Evolutionary conservation across 495 filamentous ascomycete species (phyloP), one percentile per base, ranked within the genome.

Genomic region (Aspergillus ellipticus): DNA sequence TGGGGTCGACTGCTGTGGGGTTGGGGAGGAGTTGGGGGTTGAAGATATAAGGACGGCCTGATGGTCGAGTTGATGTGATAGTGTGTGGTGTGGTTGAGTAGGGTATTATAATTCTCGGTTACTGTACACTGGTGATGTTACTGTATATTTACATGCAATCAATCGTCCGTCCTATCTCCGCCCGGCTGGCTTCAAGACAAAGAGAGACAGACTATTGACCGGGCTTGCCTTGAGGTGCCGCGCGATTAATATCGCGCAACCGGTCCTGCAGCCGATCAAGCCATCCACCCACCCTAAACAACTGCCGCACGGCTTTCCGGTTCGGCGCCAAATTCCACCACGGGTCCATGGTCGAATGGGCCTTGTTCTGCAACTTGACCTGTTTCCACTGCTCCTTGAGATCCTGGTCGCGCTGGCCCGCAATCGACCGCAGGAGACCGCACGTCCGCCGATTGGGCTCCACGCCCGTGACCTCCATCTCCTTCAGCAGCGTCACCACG

Each of bases 401-500:
- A 29, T 74, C 71, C 16, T 42, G 39, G 9, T 60, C 42, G 1
- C 67, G 63, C 33, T 69, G 57, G 13, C 51, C 52, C 6, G 61
- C 45, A 29, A 80, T 72, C 10, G 52, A 55, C 4, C 55, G 42
- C 5, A 92, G 58, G 13, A 91, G 58, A 0, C 59, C 59, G 11
- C 76, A 63, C 2, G 88, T 89, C n/a, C 74, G 74, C 0, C 57
- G 56, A 57, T 90, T 79, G 29, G 81, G 79, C 17, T 82, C 81
- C 21, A 93, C 67, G 7, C 89, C 90, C 1, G 76, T 81, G 8
- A 79, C 67, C 37, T 88, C 83, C 91, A 96, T 96, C 68, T 96
- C 90, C 41, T 75, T 69, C 6, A 95, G 70, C 4, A 91, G 70
- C 10, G 82, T 73, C 10, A 85, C 64, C 31, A 92, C 80, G 9